Conservation (phyloP, 192 early-diverging fungal genomes). For the Powellomyces hirtus region DNA sequence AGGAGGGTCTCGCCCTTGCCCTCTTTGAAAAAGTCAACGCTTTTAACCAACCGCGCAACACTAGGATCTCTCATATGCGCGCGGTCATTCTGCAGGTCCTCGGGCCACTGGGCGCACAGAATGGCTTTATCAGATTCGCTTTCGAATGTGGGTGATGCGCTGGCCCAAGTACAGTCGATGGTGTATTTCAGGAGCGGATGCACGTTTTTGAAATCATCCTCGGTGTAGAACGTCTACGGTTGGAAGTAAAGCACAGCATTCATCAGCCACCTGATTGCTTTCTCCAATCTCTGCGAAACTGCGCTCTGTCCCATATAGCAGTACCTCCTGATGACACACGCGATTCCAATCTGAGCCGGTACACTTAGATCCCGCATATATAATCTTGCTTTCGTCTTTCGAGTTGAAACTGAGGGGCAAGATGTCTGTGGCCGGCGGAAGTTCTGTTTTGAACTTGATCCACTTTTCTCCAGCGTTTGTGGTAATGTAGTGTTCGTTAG, state of each 20-base stretch:
- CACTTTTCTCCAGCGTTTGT: not conserved
- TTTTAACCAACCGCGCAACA: conserved; percentile 56
- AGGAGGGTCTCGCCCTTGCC: conserved; percentile 38
- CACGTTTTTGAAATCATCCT: not conserved
- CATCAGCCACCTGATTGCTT: not conserved
- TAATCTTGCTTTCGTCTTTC: not conserved
- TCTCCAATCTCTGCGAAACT: not conserved
- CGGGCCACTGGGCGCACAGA: conserved; percentile 61
- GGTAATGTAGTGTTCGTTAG: not conserved
- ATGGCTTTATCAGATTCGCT: conserved; percentile 50
- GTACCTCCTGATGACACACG: not conserved
- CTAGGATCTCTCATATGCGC: conserved; percentile 22
- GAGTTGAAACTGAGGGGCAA: not conserved
- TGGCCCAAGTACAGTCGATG: conserved; percentile 14
- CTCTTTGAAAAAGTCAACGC: conserved; percentile 72
- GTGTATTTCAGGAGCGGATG: not conserved
- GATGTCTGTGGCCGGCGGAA: not conserved
- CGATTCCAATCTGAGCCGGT: not conserved
- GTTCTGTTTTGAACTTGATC: not conserved
- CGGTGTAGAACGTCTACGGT: conserved; percentile 1
- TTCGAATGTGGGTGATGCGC: conserved; percentile 1
- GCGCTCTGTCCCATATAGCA: not conserved
- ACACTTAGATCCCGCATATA: not conserved
- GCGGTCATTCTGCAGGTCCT: conserved; percentile 24
- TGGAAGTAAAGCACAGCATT: no score